Conservation (phyloP, 768 basidiomycete genomes). For the Leucocoprinus birnbaumii region DNA sequence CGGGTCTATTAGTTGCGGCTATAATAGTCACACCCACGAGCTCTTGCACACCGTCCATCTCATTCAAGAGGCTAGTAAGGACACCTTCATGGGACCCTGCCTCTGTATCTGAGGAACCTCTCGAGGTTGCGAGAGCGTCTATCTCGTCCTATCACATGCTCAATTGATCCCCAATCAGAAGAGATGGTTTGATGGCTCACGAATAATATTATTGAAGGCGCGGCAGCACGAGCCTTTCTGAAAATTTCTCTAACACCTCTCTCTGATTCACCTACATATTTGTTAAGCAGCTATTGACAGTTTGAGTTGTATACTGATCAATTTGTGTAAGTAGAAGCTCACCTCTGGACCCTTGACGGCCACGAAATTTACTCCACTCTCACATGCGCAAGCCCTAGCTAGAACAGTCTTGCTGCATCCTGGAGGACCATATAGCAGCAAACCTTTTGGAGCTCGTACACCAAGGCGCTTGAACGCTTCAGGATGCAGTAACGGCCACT, state of each 20-base stretch:
- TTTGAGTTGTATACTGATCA: background rate
- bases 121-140: constrained; percentile 85
- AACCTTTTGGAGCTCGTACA: constrained; percentile 83
- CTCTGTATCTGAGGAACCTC: constrained; percentile 58
- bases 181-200: constrained; percentile 43
- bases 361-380: constrained; percentile 93
- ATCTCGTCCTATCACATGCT: constrained; percentile 78
- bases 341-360: constrained; percentile 98
- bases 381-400: constrained; percentile 88
- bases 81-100: constrained; percentile 77
- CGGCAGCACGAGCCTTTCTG: constrained; percentile 88
- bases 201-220: constrained; percentile 96
- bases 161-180: background rate
- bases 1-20: constrained; percentile 95
- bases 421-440: constrained; percentile 92
- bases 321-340: constrained; percentile 17
- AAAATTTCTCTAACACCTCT: constrained; percentile 94
- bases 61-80: constrained; percentile 88
- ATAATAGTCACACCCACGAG: constrained; percentile 92
- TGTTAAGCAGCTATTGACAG: constrained; percentile 77
- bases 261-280: constrained; percentile 98
- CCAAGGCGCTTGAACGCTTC: constrained; percentile 87
- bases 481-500: constrained; percentile 91
- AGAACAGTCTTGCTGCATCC: constrained; percentile 97
- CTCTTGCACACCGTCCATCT: constrained; percentile 99